phyloP scores from a whole-genome alignment of 176 grass and related monocot genomes.

The Oryza australiensis region DNA sequence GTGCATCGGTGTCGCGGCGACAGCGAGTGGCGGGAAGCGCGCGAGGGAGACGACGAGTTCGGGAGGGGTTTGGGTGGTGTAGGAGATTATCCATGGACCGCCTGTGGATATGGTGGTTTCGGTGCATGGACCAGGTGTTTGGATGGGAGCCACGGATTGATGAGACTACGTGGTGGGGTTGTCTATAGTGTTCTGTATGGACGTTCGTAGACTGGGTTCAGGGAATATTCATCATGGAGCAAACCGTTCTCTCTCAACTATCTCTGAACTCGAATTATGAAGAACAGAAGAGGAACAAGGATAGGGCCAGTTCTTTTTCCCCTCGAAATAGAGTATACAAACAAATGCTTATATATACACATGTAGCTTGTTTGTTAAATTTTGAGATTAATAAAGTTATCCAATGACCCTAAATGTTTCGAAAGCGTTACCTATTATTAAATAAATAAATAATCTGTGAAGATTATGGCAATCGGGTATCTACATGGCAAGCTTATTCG shows the following conservation, averaged over 20 bases:
- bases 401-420: too few relatives aligned
- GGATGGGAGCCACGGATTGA: background rate
- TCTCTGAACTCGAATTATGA: background rate
- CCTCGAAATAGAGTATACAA: too few relatives aligned
- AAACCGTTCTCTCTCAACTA: slow-evolving; percentile 37
- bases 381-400: too few relatives aligned
- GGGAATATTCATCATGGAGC: background rate
- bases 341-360: too few relatives aligned
- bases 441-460: too few relatives aligned
- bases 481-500: too few relatives aligned
- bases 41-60: background rate
- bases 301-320: too few relatives aligned
- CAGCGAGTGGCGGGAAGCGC: slow-evolving; percentile 36
- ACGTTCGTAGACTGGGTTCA: background rate
- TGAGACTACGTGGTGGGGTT: background rate
- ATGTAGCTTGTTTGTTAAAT: too few relatives aligned
- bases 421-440: too few relatives aligned
- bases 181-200: background rate
- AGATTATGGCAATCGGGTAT: too few relatives aligned
- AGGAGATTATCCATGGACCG: slow-evolving; percentile 29
- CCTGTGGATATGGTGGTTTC: slow-evolving; percentile 42
- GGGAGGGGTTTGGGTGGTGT: slow-evolving; percentile 20
- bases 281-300: too few relatives aligned
- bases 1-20: slow-evolving; percentile 32
- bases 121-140: background rate